Percentiles rank a stretch among this genome's conserved stretches.
phyloP scores from a whole-genome alignment of 2,329 filamentous ascomycete genomes.

The Hypoxylon sp. region DNA sequence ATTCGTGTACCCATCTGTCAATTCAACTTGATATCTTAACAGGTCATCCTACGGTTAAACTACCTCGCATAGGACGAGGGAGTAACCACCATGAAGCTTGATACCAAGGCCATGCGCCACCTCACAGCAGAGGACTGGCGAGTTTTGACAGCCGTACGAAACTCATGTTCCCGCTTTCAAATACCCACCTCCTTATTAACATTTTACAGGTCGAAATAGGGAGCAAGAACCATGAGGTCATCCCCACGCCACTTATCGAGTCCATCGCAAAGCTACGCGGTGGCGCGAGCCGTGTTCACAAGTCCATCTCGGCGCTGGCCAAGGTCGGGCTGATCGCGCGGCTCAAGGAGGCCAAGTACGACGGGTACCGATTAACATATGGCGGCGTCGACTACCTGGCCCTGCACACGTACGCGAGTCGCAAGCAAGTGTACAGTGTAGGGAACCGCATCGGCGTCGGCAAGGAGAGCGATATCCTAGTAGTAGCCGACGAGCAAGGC shows the following conservation, averaged over 20 bases:
- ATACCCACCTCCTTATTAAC: slow-evolving; percentile 48
- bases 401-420: slow-evolving; percentile 87
- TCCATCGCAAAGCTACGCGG: slow-evolving; percentile 86
- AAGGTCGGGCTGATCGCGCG: slow-evolving; percentile 93
- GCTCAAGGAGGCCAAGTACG: slow-evolving; percentile 96
- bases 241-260: slow-evolving; percentile 90
- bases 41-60: neutral
- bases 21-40: neutral
- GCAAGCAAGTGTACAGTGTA: slow-evolving; percentile 87
- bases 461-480: slow-evolving; percentile 97
- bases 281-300: slow-evolving; percentile 83
- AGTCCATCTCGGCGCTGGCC: slow-evolving; percentile 88
- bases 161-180: slow-evolving; percentile 40
- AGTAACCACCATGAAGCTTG: slow-evolving; percentile 82
- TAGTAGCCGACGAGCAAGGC: slow-evolving; percentile 86
- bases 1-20: neutral
- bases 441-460: slow-evolving; percentile 96
- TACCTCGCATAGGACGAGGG: neutral
- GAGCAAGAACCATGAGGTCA: slow-evolving; percentile 96
- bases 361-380: slow-evolving; percentile 96
- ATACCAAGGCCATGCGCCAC: slow-evolving; percentile 94
- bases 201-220: slow-evolving; percentile 84
- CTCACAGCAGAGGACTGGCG: slow-evolving; percentile 94
- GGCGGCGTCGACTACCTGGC: slow-evolving; percentile 98
- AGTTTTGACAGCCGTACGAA: slow-evolving; percentile 87